Evolutionary conservation across 2,329 filamentous ascomycete species (phyloP).

Genomic region (Arthrobotrys megalospora): DNA sequence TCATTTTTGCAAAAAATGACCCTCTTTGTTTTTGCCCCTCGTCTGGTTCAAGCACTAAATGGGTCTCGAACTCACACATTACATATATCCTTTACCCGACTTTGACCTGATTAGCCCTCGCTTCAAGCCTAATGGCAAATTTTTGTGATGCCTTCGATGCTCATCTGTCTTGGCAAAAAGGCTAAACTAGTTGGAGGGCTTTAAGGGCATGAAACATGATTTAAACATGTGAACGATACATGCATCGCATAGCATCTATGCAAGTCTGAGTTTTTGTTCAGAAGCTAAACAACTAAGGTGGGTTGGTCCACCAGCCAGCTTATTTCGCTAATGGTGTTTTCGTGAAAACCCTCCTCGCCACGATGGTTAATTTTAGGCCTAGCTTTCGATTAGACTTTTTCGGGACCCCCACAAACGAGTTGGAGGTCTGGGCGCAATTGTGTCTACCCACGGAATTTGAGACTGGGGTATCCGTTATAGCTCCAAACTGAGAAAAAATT

Average conservation of each 20-base stretch:
- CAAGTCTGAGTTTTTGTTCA: conserved; percentile 11
- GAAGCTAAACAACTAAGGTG: conserved; percentile 7
- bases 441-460: not conserved
- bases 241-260: conserved; percentile 27
- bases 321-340: conserved; percentile 20
- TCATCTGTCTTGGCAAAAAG: conserved; percentile 24
- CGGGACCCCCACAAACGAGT: conserved; percentile 16
- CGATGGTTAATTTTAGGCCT: conserved; percentile 20
- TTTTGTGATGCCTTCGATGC: conserved; percentile 18
- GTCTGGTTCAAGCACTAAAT: not conserved
- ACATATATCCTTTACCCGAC: conserved; percentile 26
- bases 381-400: conserved; percentile 21
- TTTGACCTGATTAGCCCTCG: not conserved
- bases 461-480: not conserved
- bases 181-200: conserved; percentile 19
- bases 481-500: conserved; percentile 7
- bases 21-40: conserved; percentile 9
- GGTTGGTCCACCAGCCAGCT: conserved; percentile 6
- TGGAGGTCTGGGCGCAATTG: not conserved
- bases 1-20: not conserved
- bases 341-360: conserved; percentile 21
- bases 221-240: conserved; percentile 26
- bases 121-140: conserved; percentile 5
- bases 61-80: conserved; percentile 19
- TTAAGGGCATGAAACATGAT: conserved; percentile 23